Conservation (phyloP, 139 green algal species). For the Chlamydomonas sp. region DNA sequence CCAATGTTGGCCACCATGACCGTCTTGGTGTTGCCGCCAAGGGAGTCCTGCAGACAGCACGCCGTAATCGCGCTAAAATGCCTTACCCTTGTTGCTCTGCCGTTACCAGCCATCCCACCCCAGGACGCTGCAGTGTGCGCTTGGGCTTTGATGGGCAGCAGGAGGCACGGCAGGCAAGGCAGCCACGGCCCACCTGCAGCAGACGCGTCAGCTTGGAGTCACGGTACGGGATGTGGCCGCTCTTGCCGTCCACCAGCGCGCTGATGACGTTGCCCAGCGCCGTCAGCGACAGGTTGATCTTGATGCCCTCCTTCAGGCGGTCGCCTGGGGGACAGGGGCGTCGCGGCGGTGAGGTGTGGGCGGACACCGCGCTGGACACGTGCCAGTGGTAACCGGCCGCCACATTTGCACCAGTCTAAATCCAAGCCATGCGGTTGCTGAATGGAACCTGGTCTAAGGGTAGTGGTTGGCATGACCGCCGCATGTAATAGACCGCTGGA, state of each 20-base stretch:
- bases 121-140: too few relatives aligned
- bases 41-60: conserved; percentile 59
- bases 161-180: not conserved
- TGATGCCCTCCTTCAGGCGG: conserved; percentile 82
- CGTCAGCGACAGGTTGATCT: conserved; percentile 91
- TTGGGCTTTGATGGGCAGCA: not conserved
- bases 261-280: conserved; percentile 89
- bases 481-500: too few relatives aligned
- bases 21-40: conserved; percentile 89
- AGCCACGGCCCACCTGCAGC: conserved; percentile 59
- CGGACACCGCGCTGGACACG: too few relatives aligned
- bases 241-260: conserved; percentile 79
- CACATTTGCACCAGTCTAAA: too few relatives aligned
- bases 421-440: too few relatives aligned
- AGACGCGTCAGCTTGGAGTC: conserved; percentile 95
- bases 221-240: conserved; percentile 77
- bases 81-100: not conserved
- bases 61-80: not conserved
- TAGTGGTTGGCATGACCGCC: too few relatives aligned
- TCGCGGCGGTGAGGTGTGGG: too few relatives aligned
- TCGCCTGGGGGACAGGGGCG: conserved; percentile 52
- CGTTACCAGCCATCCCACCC: too few relatives aligned
- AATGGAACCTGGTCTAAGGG: too few relatives aligned
- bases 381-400: too few relatives aligned
- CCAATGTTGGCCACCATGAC: conserved; percentile 90